Conservation (phyloP, 306 rosid genomes). For the Chamaecrista fasciculata region DNA sequence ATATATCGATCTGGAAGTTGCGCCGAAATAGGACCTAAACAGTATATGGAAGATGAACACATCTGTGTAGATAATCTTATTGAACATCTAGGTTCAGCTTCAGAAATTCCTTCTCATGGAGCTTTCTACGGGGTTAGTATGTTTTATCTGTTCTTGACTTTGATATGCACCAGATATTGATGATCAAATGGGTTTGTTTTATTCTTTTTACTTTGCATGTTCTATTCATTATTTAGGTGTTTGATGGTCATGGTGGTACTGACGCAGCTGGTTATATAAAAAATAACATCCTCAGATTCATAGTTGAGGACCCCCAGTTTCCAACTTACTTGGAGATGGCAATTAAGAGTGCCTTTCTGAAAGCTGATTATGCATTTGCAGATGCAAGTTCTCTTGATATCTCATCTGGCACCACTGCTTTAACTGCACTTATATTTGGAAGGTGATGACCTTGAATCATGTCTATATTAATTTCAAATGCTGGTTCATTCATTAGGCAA, state of each 20-base stretch:
- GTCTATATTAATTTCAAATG: slow-evolving; percentile 9
- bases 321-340: slow-evolving; percentile 61
- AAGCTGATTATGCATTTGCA: slow-evolving; percentile 79
- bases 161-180: slow-evolving; percentile 11
- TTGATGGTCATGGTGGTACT: slow-evolving; percentile 86
- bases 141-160: slow-evolving; percentile 5
- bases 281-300: slow-evolving; percentile 66
- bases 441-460: slow-evolving; percentile 43
- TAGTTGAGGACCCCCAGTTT: slow-evolving; percentile 64
- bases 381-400: slow-evolving; percentile 72
- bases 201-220: not conserved
- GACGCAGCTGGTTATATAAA: slow-evolving; percentile 73
- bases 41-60: slow-evolving; percentile 84
- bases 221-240: slow-evolving; percentile 49
- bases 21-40: slow-evolving; percentile 84
- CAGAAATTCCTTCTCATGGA: slow-evolving; percentile 51
- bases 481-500: no score
- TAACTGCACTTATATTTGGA: slow-evolving; percentile 63
- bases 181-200: not conserved
- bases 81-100: slow-evolving; percentile 49
- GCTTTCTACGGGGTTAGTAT: slow-evolving; percentile 80
- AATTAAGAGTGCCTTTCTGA: slow-evolving; percentile 63
- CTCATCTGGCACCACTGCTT: slow-evolving; percentile 84
- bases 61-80: slow-evolving; percentile 65
- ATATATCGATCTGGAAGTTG: slow-evolving; percentile 82